Conservation (phyloP, 2,329 filamentous ascomycete species). For the Fusarium avenaceum region DNA sequence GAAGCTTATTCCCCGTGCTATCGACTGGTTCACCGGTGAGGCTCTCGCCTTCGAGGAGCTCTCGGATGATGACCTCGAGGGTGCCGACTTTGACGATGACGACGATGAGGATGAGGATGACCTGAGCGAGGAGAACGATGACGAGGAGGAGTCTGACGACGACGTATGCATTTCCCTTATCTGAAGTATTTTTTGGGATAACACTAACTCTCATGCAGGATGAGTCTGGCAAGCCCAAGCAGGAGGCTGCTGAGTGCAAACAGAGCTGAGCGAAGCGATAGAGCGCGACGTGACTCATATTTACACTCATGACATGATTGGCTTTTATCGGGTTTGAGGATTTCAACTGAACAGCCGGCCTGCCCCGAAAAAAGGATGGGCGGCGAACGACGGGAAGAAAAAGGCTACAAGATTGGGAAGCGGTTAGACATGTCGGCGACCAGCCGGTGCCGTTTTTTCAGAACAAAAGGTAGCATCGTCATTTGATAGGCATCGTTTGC, state of each 20-base stretch:
- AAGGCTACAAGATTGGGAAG: slow-evolving; percentile 49
- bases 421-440: slow-evolving; percentile 47
- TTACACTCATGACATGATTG: slow-evolving; percentile 48
- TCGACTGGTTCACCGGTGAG: slow-evolving; percentile 99
- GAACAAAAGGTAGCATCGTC: slow-evolving; percentile 46
- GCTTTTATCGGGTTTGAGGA: slow-evolving; percentile 42
- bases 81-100: slow-evolving; percentile 87
- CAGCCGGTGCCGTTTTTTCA: slow-evolving; percentile 48
- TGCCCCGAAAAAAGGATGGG: slow-evolving; percentile 36
- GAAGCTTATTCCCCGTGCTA: slow-evolving; percentile 97
- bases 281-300: slow-evolving; percentile 51
- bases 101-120: slow-evolving; percentile 95
- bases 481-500: slow-evolving; percentile 49
- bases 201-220: slow-evolving; percentile 67
- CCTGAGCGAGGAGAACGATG: slow-evolving; percentile 85
- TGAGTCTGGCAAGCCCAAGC: slow-evolving; percentile 89
- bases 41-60: slow-evolving; percentile 96
- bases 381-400: slow-evolving; percentile 45
- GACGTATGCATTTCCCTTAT: slow-evolving; percentile 67
- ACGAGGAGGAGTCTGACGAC: slow-evolving; percentile 84
- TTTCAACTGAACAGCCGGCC: slow-evolving; percentile 45
- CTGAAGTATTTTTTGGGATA: not conserved
- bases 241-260: slow-evolving; percentile 96
- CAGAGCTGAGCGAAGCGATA: slow-evolving; percentile 76
- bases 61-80: slow-evolving; percentile 84